Conservation (phyloP, 1,284 basidiomycete species). For the Calocybe gambosa region DNA sequence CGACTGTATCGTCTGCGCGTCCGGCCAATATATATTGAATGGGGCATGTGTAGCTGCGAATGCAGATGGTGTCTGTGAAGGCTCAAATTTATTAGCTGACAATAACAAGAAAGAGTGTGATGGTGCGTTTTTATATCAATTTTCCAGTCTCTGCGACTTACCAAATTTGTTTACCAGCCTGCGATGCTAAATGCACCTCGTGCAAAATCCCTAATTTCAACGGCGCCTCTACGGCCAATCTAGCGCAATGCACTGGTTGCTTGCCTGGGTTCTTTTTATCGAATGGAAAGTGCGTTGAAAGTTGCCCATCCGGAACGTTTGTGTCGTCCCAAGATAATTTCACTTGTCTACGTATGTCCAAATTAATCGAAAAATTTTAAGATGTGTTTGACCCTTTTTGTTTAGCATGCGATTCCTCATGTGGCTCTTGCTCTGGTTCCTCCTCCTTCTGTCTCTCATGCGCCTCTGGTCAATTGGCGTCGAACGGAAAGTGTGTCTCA, state of each 20-base stretch:
- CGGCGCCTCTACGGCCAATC: slow-evolving; percentile 54
- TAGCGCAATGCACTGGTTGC: slow-evolving; percentile 70
- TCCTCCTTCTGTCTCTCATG: slow-evolving; percentile 71
- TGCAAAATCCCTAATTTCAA: slow-evolving; percentile 71
- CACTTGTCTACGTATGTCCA: slow-evolving; percentile 55
- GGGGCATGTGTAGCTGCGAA: slow-evolving; percentile 63
- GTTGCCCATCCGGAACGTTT: slow-evolving; percentile 69
- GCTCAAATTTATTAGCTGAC: slow-evolving; percentile 65
- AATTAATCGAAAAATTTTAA: slow-evolving; percentile 3
- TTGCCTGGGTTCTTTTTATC: slow-evolving; percentile 69
- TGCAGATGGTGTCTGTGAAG: slow-evolving; percentile 63
- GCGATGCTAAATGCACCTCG: slow-evolving; percentile 73
- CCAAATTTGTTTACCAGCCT: slow-evolving; percentile 45
- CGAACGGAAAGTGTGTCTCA: slow-evolving; percentile 63
- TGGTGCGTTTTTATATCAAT: slow-evolving; percentile 40
- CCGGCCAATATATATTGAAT: slow-evolving; percentile 52
- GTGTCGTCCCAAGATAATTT: slow-evolving; percentile 56
- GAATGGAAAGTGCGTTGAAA: slow-evolving; percentile 57
- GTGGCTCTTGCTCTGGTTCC: slow-evolving; percentile 60
- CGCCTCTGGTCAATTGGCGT: slow-evolving; percentile 54
- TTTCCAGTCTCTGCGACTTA: background rate
- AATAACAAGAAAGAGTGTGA: slow-evolving; percentile 77
- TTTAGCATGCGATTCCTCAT: slow-evolving; percentile 71
- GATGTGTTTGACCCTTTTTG: slow-evolving; percentile 1
- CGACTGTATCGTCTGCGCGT: slow-evolving; percentile 62